A percentile compares a stretch with the other conserved stretches of the same genome.
Conservation (phyloP, 441 rosid genomes). For the Populus hybrid region DNA sequence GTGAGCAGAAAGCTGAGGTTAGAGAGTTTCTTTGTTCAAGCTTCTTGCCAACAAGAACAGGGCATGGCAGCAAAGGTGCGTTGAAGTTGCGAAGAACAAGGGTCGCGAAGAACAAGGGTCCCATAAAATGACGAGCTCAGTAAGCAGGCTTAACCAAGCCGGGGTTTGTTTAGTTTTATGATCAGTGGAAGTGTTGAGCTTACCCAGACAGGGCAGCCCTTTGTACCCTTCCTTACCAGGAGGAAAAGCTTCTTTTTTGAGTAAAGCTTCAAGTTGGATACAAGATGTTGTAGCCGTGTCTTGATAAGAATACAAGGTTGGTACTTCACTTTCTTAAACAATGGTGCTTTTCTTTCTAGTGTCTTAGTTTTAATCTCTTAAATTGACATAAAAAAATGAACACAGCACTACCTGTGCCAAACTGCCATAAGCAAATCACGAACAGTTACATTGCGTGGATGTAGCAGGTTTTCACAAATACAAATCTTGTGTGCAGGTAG, state of each 20-base stretch:
- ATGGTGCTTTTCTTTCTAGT: neutral
- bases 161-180: neutral
- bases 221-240: neutral
- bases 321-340: neutral
- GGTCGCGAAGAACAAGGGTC: neutral
- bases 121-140: neutral
- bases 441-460: neutral
- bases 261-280: neutral
- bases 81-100: neutral
- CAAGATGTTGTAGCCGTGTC: neutral
- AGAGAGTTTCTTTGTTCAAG: neutral
- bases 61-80: neutral
- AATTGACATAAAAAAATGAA: neutral
- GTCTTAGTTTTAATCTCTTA: neutral
- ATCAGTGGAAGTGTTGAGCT: neutral
- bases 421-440: neutral
- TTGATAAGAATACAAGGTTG: neutral
- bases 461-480: neutral
- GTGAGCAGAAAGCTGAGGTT: neutral
- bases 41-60: neutral
- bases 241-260: neutral
- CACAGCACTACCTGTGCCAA: neutral
- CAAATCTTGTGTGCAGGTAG: slow-evolving; percentile 12
- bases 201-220: neutral
- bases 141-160: neutral